Percentiles rank a stretch among this genome's conserved stretches.
phyloP scores from a whole-genome alignment of 2,329 filamentous ascomycete species.

The Botrytis cinerea region DNA sequence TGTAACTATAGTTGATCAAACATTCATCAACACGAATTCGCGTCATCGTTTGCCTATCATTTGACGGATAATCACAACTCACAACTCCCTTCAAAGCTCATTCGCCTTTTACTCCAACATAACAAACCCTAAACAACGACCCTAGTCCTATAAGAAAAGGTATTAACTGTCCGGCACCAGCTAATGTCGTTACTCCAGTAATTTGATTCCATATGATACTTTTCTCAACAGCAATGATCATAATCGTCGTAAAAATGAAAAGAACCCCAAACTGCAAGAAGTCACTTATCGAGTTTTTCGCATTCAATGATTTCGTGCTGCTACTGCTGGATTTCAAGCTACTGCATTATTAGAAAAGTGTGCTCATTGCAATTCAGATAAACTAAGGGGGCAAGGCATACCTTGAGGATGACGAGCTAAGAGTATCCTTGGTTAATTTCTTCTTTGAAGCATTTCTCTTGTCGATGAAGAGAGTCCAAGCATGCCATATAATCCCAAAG shows the following conservation, averaged over 20 bases:
- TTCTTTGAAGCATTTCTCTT: background rate
- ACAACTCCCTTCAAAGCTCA: no score
- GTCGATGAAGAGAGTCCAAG: background rate
- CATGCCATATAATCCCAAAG: background rate
- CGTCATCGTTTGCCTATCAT: background rate
- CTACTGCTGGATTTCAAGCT: background rate
- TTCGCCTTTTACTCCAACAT: background rate
- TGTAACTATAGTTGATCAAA: background rate
- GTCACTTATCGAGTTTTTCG: background rate
- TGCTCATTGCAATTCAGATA: background rate
- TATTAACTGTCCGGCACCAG: background rate
- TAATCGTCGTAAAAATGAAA: background rate
- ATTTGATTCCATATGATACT: constrained; percentile 15
- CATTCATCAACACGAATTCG: background rate
- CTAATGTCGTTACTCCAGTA: background rate
- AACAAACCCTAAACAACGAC: background rate
- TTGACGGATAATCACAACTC: background rate
- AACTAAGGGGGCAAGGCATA: background rate
- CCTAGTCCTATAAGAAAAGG: background rate
- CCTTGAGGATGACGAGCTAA: background rate
- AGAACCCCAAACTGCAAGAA: background rate
- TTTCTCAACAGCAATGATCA: background rate
- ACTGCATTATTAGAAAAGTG: background rate
- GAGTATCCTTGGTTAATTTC: background rate
- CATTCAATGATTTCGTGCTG: background rate